Percentiles rank a stretch among this genome's conserved stretches.
These are phyloP conservation scores for Hypericum androsaemum DNA, from an alignment of 345 rosid genomes.

Conservation along the genomic window DNA sequence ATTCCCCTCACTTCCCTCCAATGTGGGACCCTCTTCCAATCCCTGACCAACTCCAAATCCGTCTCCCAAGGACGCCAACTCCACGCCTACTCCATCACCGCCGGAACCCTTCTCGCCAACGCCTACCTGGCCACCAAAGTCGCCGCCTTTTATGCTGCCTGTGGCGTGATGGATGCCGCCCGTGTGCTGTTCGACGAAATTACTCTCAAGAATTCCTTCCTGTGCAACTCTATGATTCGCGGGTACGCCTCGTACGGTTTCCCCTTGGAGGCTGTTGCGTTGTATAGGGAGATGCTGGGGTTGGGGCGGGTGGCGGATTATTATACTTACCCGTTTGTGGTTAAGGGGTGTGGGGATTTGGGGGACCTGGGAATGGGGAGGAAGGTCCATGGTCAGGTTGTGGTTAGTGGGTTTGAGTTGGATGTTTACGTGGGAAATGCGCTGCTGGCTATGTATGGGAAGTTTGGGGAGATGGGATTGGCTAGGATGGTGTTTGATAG, in stretches of 20 bases:
- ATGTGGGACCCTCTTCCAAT: slow-evolving; percentile 9
- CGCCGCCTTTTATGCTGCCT: slow-evolving; percentile 18
- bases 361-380: slow-evolving; percentile 13
- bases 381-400: slow-evolving; percentile 12
- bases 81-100: slow-evolving; percentile 14
- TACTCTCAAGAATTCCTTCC: slow-evolving; percentile 16
- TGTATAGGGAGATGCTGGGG: slow-evolving; percentile 13
- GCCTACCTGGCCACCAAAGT: slow-evolving; percentile 16
- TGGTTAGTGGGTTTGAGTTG: slow-evolving; percentile 15
- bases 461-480: slow-evolving; percentile 5
- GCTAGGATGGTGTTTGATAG: slow-evolving; percentile 20
- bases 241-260: slow-evolving; percentile 18
- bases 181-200: slow-evolving; percentile 13
- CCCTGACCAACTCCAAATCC: slow-evolving; percentile 16
- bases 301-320: slow-evolving; percentile 14
- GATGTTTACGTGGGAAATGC: slow-evolving; percentile 15
- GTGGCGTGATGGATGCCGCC: slow-evolving; percentile 15
- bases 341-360: slow-evolving; percentile 21
- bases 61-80: slow-evolving; percentile 13
- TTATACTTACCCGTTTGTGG: slow-evolving; percentile 21
- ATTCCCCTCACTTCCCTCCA: slow-evolving; percentile 3
- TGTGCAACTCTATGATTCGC: slow-evolving; percentile 23
- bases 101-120: slow-evolving; percentile 9
- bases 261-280: slow-evolving; percentile 12
- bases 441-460: slow-evolving; percentile 13